These are phyloP conservation scores for Suhomyces ambrosiae DNA, from an alignment of 1,139 yeast species.

Conservation along the genomic window DNA sequence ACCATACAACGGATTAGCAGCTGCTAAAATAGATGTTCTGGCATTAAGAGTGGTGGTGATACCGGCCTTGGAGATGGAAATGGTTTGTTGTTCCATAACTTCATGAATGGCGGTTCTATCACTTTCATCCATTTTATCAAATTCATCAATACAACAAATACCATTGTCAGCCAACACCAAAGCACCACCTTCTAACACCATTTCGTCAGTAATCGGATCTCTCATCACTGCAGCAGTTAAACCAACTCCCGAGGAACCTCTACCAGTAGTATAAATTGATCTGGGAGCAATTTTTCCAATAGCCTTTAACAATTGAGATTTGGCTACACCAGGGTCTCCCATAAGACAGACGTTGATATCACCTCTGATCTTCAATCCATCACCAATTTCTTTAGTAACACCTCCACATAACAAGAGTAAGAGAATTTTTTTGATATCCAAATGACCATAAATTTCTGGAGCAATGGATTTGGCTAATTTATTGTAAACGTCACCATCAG, in stretches of 20 bases:
- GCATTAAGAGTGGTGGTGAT: conserved; percentile 96
- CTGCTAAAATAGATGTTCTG: conserved; percentile 92
- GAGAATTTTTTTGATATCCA: conserved; percentile 90
- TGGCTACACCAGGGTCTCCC: conserved; percentile 99
- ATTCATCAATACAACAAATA: conserved; percentile 97
- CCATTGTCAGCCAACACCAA: conserved; percentile 97
- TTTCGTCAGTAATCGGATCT: conserved; percentile 97
- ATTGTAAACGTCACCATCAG: conserved; percentile 73
- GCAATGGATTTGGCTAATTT: conserved; percentile 88
- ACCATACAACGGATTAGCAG: conserved; percentile 97
- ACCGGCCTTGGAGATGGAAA: conserved; percentile 96
- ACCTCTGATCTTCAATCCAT: conserved; percentile 97
- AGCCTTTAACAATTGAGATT: conserved; percentile 91
- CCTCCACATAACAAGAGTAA: conserved; percentile 88
- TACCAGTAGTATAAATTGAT: conserved; percentile 97
- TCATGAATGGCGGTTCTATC: conserved; percentile 98
- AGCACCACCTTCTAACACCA: conserved; percentile 99
- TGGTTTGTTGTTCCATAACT: conserved; percentile 99
- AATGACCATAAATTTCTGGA: conserved; percentile 95
- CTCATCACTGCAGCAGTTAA: conserved; percentile 98
- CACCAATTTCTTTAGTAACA: conserved; percentile 91
- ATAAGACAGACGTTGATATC: conserved; percentile 93
- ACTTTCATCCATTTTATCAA: conserved; percentile 96
- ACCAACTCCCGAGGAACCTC: conserved; percentile 99
- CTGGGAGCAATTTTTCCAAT: conserved; percentile 94